Base-by-base conservation (phyloP, 78 protist species). In the Dictyostelium purpureum region DNA sequence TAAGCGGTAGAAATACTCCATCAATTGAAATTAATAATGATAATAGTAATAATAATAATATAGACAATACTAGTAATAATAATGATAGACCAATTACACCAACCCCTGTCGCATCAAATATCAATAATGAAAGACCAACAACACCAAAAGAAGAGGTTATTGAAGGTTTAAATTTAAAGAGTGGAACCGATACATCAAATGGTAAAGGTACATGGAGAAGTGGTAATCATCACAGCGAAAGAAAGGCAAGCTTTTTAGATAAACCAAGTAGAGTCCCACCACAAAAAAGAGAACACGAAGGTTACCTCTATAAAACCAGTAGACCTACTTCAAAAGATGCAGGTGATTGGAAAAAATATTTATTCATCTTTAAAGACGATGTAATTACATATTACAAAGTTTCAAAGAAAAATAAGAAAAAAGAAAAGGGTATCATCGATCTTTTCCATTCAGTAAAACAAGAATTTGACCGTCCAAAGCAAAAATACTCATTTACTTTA, bases 351-450 rank as follows among this genome's bases (percentile, higher is more conserved):
- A 85, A 85, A 65, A 85, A 73, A 45, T 85, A 85, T 45, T 40
- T 57, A 43, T 85, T 85, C 78, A 26, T 73, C 24, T 85, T 24
- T 66, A 85, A 85, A n/a, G 47, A 57, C 42, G 92, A 59, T 59
- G 40, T 59, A 2, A n/a, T 85, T 28, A 85, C 63, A 0, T 85
- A 85, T 33, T 85, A 70, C 54, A 85, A 85, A 37, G 61, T 56
- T 45, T 56, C 61, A 6, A 66, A 73, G 43, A 78, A 61, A 28
- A 73, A 73, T 9, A 73, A 73, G 28, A 75, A 66, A 75, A 75
- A 75, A 75, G 81, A 77, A 51, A 70, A 77, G 61, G 92, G 83
- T 35, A 54, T 49, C 76, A 85, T 85, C 33, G 92, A 85, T 73
- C 37, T 85, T 16, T 67, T 28, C 33, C 56, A 51, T 14, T 85